phyloP scores from a whole-genome alignment of 2,329 filamentous ascomycete genomes.

The Tolypocladium amazonense region DNA sequence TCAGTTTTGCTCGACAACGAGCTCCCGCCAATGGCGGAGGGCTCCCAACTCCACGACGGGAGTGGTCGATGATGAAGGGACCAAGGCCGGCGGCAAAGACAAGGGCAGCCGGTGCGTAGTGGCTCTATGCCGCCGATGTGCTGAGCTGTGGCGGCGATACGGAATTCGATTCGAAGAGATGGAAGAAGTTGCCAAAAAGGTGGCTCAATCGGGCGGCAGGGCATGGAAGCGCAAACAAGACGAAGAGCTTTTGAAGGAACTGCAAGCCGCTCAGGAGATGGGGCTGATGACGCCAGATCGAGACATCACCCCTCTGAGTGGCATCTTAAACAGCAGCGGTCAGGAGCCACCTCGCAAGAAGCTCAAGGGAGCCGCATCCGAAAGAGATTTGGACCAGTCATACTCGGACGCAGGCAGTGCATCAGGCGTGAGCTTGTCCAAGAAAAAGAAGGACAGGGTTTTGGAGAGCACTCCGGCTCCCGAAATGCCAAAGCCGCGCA shows the following conservation, averaged over 20 bases:
- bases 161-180: constrained; percentile 92
- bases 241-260: constrained; percentile 75
- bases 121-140: constrained; percentile 82
- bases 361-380: constrained; percentile 41
- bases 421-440: constrained; percentile 24
- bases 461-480: constrained; percentile 50
- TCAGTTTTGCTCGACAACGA: constrained; percentile 78
- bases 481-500: constrained; percentile 67
- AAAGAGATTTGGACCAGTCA: constrained; percentile 38
- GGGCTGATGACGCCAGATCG: constrained; percentile 31
- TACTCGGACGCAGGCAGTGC: constrained; percentile 34
- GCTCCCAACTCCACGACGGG: constrained; percentile 71
- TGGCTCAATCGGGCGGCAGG: constrained; percentile 66
- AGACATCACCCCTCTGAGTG: constrained; percentile 25
- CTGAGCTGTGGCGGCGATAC: constrained; percentile 90
- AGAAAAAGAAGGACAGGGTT: constrained; percentile 55
- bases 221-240: constrained; percentile 84
- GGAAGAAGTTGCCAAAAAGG: constrained; percentile 84
- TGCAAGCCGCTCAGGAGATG: constrained; percentile 54
- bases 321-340: constrained; percentile 16
- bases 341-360: constrained; percentile 55
- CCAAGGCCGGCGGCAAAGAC: constrained; percentile 55
- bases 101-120: constrained; percentile 65
- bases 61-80: constrained; percentile 52
- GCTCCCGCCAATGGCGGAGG: constrained; percentile 82